A percentile compares a stretch with the other conserved stretches of the same genome.
phyloP scores from a whole-genome alignment of 305 asterid genomes.

The Solanum hybrid region DNA sequence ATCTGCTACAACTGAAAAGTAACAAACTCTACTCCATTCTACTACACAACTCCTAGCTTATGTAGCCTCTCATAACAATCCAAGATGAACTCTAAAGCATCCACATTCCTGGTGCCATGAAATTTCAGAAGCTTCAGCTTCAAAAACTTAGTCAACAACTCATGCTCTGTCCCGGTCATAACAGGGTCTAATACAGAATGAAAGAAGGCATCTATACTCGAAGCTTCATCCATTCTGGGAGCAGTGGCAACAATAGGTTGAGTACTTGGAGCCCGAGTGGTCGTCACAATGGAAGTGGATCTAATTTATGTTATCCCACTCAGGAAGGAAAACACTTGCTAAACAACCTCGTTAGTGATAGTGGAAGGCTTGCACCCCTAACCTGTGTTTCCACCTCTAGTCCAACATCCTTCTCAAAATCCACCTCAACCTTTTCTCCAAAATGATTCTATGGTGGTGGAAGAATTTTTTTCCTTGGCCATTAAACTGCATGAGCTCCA shows the following conservation, averaged over 20 bases:
- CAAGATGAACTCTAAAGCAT: not conserved
- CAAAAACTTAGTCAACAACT: not conserved
- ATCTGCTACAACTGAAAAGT: not conserved
- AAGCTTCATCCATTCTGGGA: not conserved
- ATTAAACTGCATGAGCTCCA: not conserved
- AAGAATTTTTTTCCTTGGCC: not conserved
- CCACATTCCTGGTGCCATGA: not conserved
- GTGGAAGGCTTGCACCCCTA: not conserved
- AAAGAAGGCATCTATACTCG: not conserved
- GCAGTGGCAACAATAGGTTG: not conserved
- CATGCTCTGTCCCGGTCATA: not conserved
- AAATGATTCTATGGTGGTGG: not conserved
- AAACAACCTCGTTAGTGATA: not conserved
- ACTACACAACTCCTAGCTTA: not conserved
- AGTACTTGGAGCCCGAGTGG: not conserved
- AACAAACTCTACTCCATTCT: not conserved
- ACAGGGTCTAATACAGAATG: not conserved
- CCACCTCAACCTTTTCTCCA: not conserved
- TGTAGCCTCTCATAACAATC: not conserved
- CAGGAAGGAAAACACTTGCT: not conserved
- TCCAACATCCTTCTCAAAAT: not conserved
- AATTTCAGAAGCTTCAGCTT: not conserved
- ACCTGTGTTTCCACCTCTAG: not conserved
- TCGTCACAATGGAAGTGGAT: not conserved
- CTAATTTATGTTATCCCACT: not conserved